Evolutionary conservation across 1,284 basidiomycete genomes (phyloP), one percentile per base, ranked within the genome.

Genomic region (Rhodotorula sp.): DNA sequence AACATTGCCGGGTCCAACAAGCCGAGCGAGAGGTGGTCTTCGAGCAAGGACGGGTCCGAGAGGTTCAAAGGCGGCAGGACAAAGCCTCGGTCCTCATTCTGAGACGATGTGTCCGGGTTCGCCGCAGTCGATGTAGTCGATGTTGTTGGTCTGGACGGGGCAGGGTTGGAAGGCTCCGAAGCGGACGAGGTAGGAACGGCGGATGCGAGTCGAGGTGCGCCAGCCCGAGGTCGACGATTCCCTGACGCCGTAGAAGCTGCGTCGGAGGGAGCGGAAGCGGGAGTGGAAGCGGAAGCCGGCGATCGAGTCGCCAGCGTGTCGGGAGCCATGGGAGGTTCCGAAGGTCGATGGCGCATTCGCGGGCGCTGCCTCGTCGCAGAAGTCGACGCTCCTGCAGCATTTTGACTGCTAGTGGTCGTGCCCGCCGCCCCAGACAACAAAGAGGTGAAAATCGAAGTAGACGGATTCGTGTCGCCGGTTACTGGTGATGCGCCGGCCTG

Each of bases 21-120:
- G 6, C 69, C 69, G 58, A 71, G 66, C 14, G 69, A 71, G 48
- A 71, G 62, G 29, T 71, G 69, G 20, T 56, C 56, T 18, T 71
- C 69, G 59, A 68, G 59, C 6, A 55, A 29, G 29, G 62, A 29
- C 2, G 51, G 51, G 29, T 62, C 53, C 6, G 62, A 62, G 22
- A 62, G 53, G 20, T 54, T 26, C 4, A 62, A 44, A 7, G 62
- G 53, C 3, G 62, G 62, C 14, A 62, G 33, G 29, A 53, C 29
- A 24, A 49, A 18, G 46, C 8, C 8, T 24, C 30, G 29, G 49
- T 64, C 59, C 37, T 42, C 37, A 12, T 42, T 42, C 37, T 42
- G 37, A 12, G 37, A 10, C 37, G 37, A 42, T 42, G 37, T 51
- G 24, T n/a, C 60, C 45, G 33, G 51, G 17, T 3, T 54, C 22